Base-by-base conservation (phyloP, 345 rosid species). In the Diplotaxis tenuifolia region DNA sequence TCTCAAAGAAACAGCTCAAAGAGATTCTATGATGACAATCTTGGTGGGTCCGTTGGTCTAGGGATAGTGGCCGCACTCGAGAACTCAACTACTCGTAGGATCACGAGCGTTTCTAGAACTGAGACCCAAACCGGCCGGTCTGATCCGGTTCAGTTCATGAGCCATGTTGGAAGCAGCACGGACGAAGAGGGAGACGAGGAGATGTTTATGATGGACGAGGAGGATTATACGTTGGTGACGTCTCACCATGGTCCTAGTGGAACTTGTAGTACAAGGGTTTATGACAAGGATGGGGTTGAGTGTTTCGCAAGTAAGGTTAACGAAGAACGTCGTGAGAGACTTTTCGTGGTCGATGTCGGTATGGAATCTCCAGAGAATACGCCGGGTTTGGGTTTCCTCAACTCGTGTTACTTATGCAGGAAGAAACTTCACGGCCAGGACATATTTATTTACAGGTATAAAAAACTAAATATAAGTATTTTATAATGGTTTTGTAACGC, bases 371-470 rank as follows among this genome's bases (percentile, higher is more conserved):
- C 84, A 3, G 58, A 74, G 11, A 72, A 42, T 20, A 64, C 63
- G 64, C 58, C n/a, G 80, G 56, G 27, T 86, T 59, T 81, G 16
- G 83, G 77, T 61, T 89, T 88, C 65, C 88, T 91, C 56, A 88
- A 77, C 31, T 83, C 85, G 4, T 94, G 96, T 67, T 69, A 86
- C 69, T 70, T 83, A 66, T 91, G 98, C 70, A 72, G 74, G 53
- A 94, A 89, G 84, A 82, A 84, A 47, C 96, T 94, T 25, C 84
- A 84, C 10, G 96, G 92, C 57, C 79, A 73, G 71, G 95, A 89
- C 76, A 86, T 89, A 25, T 94, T 80, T 82, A 94, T 94, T 84
- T 94, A 91, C 88, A 88, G 96, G 94, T 91, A 80, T 23, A 19
- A 0, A 9, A 38, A 25, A 20, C 1, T 28, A 28, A 6, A 73